Conservation (phyloP, 2,329 filamentous ascomycete species). For the Blumeria graminis region DNA sequence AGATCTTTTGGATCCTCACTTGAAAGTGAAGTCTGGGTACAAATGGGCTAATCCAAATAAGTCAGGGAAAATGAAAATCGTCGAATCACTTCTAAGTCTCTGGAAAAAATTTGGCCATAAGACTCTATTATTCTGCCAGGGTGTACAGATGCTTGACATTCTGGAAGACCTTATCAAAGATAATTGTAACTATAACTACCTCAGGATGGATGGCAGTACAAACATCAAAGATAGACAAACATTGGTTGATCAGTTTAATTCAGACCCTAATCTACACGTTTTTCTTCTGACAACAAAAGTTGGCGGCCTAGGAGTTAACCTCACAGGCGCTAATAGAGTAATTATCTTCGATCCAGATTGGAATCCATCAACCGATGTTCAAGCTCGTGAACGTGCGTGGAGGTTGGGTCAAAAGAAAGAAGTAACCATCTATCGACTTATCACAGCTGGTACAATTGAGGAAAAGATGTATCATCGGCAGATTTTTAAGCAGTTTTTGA, state of each 20-base stretch:
- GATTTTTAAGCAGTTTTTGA: constrained; percentile 94
- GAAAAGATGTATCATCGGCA: constrained; percentile 98
- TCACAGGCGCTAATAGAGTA: constrained; percentile 84
- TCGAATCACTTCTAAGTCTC: constrained; percentile 62
- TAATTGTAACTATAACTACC: constrained; percentile 46
- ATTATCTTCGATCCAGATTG: constrained; percentile 98
- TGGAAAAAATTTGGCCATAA: constrained; percentile 79
- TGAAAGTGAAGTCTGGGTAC: constrained; percentile 35
- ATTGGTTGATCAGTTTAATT: constrained; percentile 86
- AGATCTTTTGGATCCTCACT: constrained; percentile 46
- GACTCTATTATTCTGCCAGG: constrained; percentile 77
- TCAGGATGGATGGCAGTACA: constrained; percentile 86
- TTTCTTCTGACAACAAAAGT: constrained; percentile 92
- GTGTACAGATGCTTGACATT: constrained; percentile 87
- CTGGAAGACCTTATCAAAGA: constrained; percentile 55
- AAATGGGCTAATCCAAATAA: constrained; percentile 55
- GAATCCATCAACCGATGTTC: constrained; percentile 92
- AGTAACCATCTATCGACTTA: constrained; percentile 89
- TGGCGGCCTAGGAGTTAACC: constrained; percentile 75
- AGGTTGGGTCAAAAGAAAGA: constrained; percentile 82
- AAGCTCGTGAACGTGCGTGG: constrained; percentile 90
- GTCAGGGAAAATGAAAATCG: constrained; percentile 90
- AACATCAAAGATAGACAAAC: constrained; percentile 69
- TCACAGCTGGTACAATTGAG: constrained; percentile 94
- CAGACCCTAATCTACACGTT: constrained; percentile 51